Percentiles rank a stretch among this genome's conserved stretches.
Conservation (phyloP, 2,329 filamentous ascomycete genomes). For the Westerdykella sp. region DNA sequence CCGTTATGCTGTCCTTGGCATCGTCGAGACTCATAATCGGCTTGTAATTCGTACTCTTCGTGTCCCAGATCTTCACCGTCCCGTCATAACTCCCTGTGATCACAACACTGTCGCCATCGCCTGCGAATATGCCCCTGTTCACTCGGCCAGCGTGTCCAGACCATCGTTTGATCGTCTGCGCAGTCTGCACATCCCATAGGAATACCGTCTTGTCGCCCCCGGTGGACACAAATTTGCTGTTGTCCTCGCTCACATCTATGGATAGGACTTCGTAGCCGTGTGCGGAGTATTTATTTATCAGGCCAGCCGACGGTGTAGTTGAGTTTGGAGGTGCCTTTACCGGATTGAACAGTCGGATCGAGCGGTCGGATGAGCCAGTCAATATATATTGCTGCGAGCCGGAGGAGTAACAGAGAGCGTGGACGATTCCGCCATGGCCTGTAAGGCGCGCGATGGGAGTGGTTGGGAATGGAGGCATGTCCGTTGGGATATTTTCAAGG, state of each 20-base stretch:
- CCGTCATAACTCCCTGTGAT: constrained; percentile 69
- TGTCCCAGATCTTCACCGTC: constrained; percentile 62
- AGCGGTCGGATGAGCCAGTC: constrained; percentile 78
- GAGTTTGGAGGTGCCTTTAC: constrained; percentile 42
- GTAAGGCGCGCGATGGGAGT: constrained; percentile 36
- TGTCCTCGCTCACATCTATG: constrained; percentile 65
- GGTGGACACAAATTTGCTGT: constrained; percentile 76
- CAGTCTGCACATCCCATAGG: constrained; percentile 86
- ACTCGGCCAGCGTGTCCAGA: constrained; percentile 65
- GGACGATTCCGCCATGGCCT: constrained; percentile 43
- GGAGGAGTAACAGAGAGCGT: constrained; percentile 47
- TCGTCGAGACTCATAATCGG: constrained; percentile 69
- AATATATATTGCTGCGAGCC: constrained; percentile 56
- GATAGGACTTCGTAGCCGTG: constrained; percentile 92
- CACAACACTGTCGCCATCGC: constrained; percentile 66
- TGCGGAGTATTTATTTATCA: constrained; percentile 82
- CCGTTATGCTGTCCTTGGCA: constrained; percentile 61
- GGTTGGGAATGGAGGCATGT: constrained; percentile 38
- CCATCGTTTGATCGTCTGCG: constrained; percentile 70
- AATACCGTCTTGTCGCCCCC: constrained; percentile 90
- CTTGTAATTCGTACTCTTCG: constrained; percentile 40
- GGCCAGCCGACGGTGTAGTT: constrained; percentile 37
- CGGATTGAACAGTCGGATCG: constrained; percentile 81
- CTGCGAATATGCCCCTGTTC: constrained; percentile 73
- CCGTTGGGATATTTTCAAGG: constrained; percentile 11